Percentiles rank a stretch among this genome's conserved stretches.
These are phyloP conservation scores for Lichtheimia corymbifera DNA, from an alignment of 371 early-diverging fungal species.

Conservation along the genomic window DNA sequence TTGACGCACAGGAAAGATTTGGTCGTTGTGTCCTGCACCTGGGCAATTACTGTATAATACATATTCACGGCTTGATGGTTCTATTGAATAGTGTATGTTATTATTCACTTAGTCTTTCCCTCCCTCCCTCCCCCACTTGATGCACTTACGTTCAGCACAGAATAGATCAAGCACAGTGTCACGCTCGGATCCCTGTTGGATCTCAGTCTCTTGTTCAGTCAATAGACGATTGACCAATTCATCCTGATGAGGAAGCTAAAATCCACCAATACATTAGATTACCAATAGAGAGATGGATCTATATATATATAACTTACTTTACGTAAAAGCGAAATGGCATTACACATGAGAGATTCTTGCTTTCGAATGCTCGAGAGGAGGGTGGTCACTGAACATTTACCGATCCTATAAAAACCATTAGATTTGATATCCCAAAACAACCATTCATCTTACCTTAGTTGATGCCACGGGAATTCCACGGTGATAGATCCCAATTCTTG, in stretches of 20 bases:
- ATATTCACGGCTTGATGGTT: conserved; percentile 54
- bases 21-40: conserved; percentile 16
- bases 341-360: conserved; percentile 61
- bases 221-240: conserved; percentile 65
- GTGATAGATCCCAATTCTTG: conserved; percentile 46
- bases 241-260: conserved; percentile 72
- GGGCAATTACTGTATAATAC: conserved; percentile 39
- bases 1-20: conserved; percentile 29
- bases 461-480: conserved; percentile 55
- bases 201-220: conserved; percentile 36
- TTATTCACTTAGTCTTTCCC: neutral
- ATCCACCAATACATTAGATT: conserved; percentile 4
- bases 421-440: neutral
- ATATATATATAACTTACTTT: conserved; percentile 47
- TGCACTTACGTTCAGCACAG: conserved; percentile 47
- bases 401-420: conserved; percentile 25
- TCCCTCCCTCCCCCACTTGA: neutral
- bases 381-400: conserved; percentile 39
- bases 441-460: conserved; percentile 32
- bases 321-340: conserved; percentile 64
- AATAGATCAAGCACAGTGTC: conserved; percentile 65
- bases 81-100: neutral
- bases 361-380: conserved; percentile 54
- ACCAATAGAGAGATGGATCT: conserved; percentile 5
- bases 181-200: conserved; percentile 62